Evolutionary conservation across 805 yeast genomes (phyloP).

Genomic region (Candida railenensis): DNA sequence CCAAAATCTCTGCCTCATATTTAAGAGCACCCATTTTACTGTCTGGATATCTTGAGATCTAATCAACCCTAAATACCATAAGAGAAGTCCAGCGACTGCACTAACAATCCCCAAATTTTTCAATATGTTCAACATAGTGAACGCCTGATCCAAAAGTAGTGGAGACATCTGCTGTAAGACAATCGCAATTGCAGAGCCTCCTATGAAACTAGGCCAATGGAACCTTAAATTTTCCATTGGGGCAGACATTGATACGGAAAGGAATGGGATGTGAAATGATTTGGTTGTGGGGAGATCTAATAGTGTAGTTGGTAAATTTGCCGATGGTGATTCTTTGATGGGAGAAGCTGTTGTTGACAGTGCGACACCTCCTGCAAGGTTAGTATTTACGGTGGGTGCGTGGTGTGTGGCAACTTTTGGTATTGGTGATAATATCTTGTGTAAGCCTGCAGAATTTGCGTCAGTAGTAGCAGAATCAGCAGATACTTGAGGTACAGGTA

Average conservation of each 20-base stretch:
- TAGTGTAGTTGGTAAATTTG: background rate
- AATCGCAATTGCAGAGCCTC: slow-evolving; percentile 26
- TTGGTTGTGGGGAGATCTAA: background rate
- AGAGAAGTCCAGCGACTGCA: slow-evolving; percentile 18
- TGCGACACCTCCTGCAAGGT: background rate
- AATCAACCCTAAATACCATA: slow-evolving; percentile 32
- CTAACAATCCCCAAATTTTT: slow-evolving; percentile 25
- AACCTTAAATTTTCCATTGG: slow-evolving; percentile 9
- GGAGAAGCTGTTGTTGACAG: background rate
- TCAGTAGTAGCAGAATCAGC: background rate
- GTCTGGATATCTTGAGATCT: background rate
- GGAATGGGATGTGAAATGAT: background rate
- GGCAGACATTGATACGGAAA: slow-evolving; percentile 1
- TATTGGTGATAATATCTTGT: background rate
- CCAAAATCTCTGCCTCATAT: background rate
- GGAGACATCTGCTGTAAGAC: slow-evolving; percentile 21
- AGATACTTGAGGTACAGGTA: no score
- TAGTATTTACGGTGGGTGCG: background rate
- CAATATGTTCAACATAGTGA: slow-evolving; percentile 16
- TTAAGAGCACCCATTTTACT: background rate
- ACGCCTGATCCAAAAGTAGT: slow-evolving; percentile 18
- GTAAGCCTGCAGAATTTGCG: background rate
- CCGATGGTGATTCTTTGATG: background rate
- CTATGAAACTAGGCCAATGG: slow-evolving; percentile 26
- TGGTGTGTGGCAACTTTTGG: background rate